Base-by-base conservation (phyloP, 805 yeast species). In the Saturnispora silvae region DNA sequence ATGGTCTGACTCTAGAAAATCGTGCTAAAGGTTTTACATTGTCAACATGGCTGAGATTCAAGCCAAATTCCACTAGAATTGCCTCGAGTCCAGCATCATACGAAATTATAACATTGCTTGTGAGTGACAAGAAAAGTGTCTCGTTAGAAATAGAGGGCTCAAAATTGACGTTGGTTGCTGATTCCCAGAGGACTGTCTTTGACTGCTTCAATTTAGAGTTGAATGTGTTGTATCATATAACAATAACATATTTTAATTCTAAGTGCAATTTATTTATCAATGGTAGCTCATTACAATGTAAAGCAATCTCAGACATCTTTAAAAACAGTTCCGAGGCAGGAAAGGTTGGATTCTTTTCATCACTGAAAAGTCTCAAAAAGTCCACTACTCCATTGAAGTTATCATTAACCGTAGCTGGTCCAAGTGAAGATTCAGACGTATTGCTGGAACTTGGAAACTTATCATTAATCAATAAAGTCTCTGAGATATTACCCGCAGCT, bases 401-500 rank as follows among this genome's bases (percentile, higher is more conserved):
- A 5, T n/a, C 30, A 14, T 2, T 36, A 14, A 15, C 13, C 5
- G 11, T 36, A 10, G 10, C 13, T 16, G 34, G 34, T 10, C 34
- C 39, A 11, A 13, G 4, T 4, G 5, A 23, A 14, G 25, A 24
- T 5, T 25, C 31, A 2, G 26, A 24, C 11, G 15, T 31, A 11
- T 25, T 36, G 19, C 18, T 30, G n/a, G 39, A 36, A 15, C 11
- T 36, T 13, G 31, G 20, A 4, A 54, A n/a, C 46, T 51, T 13
- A 56, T 51, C 40, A 40, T 39, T 13, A 45, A 59, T 29, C 58
- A 59, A 30, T 27, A 42, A 1, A 45, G 55, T 36, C 50, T 59
- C 36, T 17, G 3, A 4, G 34, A 60, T 6, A 14, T 15, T 36
- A 6, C 5, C 17, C 3, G 28, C 30, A n/a, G 14, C 31, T n/a